Base-by-base conservation (phyloP, 495 filamentous ascomycete species). In the Penicillium soppii region DNA sequence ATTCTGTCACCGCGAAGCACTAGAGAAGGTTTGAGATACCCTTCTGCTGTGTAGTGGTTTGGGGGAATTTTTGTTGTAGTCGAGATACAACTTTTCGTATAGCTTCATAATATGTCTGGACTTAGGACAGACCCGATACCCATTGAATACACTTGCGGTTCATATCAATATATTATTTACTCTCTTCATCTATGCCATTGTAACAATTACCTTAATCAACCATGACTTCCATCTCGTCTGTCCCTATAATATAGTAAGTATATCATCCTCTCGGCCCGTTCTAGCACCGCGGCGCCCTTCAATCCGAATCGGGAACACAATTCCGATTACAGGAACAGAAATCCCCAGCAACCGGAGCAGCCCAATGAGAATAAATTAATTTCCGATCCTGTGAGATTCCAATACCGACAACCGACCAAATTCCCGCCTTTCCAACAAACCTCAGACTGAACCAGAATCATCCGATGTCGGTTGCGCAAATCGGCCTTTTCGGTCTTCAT, bases 1-100 rank as follows among this genome's bases (percentile, higher is more conserved):
- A 97, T 6, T 73, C 77, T 59, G 92, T 96, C 69, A 96, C 92
- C 57, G 94, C 92, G 49, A 97, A 97, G 87, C 92, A 97, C 84
- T 97, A 90, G 76, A 75, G 70, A 71, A 71, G 72, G 72, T 70
- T 74, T 76, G 73, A 74, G 61, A 76, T 68, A 74, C 72, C 72
- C 70, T 73, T 74, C 70, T 69, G 42, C 63, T 50, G 62, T 69
- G 65, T 54, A 58, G 53, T 42, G 36, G 52, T 48, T 32, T 46
- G 48, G 41, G 47, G 48, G 46, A 41, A 26, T 41, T 37, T 27
- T 27, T 19, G 29, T 25, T 30, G 50, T 49, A 39, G 50, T 57
- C 47, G 47, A 47, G 38, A 56, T 42, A 4, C 37, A 48, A 49
- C 26, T 12, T 32, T 43, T 44, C 44, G 41, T 52, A 52, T 32